Base-by-base conservation (phyloP, 2,329 filamentous ascomycete species). In the Fusarium lyarnte region DNA sequence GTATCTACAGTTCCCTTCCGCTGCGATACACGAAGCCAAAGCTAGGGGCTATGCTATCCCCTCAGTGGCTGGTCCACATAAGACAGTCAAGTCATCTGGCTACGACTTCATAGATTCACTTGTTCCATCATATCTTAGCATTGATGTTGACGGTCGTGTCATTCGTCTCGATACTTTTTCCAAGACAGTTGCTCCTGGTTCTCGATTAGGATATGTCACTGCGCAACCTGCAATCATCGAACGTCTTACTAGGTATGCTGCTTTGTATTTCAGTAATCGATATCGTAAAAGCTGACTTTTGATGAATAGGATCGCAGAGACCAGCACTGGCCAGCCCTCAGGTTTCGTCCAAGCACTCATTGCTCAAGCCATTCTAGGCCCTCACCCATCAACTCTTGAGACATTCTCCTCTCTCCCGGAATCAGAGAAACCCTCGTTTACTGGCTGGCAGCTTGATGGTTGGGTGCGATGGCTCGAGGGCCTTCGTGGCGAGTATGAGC, bases 381-480 rank as follows among this genome's bases (percentile, higher is more conserved):
- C 92, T 4, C 89, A 88, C 6, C 84, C 86, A 7, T 84, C 75
- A 70, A 82, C 70, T 77, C 82, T 80, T 69, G 78, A 81, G 62
- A 84, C 82, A 67, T 84, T 82, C 72, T 75, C 80, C 66, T 83
- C 83, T 76, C 78, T 87, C 29, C 83, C 86, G 6, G 80, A 81
- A 41, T 82, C 85, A 64, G 86, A 89, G 42, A 84, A 86, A 49
- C 87, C 76, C 11, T 66, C 78, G 46, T 88, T 87, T 72, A 66
- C 72, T 27, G 87, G 92, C 65, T 98, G 95, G 95, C 87, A 93
- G 77, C 89, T 91, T 70, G 90, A 91, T 68, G 95, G 95, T 72
- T 98, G 94, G 94, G 92, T 97, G 19, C 91, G 93, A 73, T 98
- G 95, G 95, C 89, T 98, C 29, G 92, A 92, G 68, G 94, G 94